Evolutionary conservation across 768 basidiomycete genomes (phyloP).

Genomic region (Lactarius indigo): DNA sequence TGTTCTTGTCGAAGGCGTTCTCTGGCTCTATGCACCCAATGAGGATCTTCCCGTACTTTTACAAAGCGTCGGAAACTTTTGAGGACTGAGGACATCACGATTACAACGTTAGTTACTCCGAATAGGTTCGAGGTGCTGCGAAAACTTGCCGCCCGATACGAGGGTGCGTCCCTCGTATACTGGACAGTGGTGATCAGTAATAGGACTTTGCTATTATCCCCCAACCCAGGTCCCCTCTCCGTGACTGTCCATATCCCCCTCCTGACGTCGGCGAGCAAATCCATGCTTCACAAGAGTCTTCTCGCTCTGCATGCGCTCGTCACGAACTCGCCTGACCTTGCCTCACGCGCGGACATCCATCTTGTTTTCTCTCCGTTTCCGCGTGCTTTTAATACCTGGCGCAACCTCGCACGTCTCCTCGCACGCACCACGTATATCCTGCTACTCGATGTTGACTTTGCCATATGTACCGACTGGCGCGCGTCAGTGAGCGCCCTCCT

Average conservation of each 20-base stretch:
- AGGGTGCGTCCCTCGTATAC: constrained; percentile 45
- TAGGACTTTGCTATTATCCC: neutral
- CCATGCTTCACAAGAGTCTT: constrained; percentile 42
- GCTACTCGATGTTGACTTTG: constrained; percentile 92
- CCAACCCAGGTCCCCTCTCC: constrained; percentile 68
- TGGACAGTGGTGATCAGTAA: neutral
- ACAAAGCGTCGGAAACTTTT: constrained; percentile 56
- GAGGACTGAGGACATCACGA: constrained; percentile 70
- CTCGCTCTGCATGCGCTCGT: constrained; percentile 65
- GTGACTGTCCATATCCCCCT: constrained; percentile 75
- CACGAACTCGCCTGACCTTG: constrained; percentile 60
- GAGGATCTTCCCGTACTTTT: constrained; percentile 79
- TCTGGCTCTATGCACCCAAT: constrained; percentile 66
- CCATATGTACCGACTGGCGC: constrained; percentile 77
- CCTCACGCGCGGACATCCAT: constrained; percentile 75
- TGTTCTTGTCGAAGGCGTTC: constrained; percentile 66
- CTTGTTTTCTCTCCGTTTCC: constrained; percentile 73
- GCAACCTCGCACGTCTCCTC: constrained; percentile 81
- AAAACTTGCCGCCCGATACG: constrained; percentile 70
- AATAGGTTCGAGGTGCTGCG: constrained; percentile 72
- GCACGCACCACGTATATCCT: constrained; percentile 81
- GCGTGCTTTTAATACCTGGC: constrained; percentile 74
- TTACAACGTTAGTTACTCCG: constrained; percentile 80
- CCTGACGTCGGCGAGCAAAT: constrained; percentile 38
- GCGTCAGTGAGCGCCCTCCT: constrained; percentile 40